A percentile compares a stretch with the other conserved stretches of the same genome.
Evolutionary conservation across 495 filamentous ascomycete species (phyloP).

Genomic region (Talaromyces wortmannii): DNA sequence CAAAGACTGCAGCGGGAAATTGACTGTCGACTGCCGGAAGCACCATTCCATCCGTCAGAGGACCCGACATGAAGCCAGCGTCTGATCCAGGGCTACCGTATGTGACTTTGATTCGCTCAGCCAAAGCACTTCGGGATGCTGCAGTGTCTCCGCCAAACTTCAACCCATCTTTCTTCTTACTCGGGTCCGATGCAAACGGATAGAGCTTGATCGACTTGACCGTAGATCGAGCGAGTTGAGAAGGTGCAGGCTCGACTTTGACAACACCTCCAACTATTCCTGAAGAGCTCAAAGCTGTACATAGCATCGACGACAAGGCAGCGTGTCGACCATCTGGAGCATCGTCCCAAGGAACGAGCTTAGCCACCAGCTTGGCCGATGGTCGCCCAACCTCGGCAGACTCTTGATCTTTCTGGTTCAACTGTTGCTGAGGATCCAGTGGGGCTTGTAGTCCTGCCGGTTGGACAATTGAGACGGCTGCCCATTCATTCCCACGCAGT

Average conservation of each 20-base stretch:
- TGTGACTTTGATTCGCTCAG: conserved; percentile 42
- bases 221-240: conserved; percentile 45
- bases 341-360: conserved; percentile 72
- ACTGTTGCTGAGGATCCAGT: conserved; percentile 64
- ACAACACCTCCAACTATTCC: conserved; percentile 82
- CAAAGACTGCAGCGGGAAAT: conserved; percentile 29
- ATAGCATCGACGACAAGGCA: conserved; percentile 70
- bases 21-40: conserved; percentile 44
- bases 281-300: conserved; percentile 58
- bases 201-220: conserved; percentile 61
- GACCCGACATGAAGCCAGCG: conserved; percentile 66
- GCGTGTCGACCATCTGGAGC: conserved; percentile 73
- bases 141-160: conserved; percentile 87
- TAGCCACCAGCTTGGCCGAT: conserved; percentile 67
- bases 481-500: conserved; percentile 66
- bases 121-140: conserved; percentile 62
- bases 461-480: conserved; percentile 68
- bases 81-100: conserved; percentile 32
- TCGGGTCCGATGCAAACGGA: conserved; percentile 57
- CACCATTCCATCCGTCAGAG: conserved; percentile 82
- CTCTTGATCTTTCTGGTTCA: conserved; percentile 52
- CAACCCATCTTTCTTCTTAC: conserved; percentile 54
- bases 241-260: conserved; percentile 70
- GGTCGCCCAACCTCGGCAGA: conserved; percentile 50
- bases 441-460: conserved; percentile 72